Base-by-base conservation (phyloP, 2,329 filamentous ascomycete species). In the Microdochium bolleyi region DNA sequence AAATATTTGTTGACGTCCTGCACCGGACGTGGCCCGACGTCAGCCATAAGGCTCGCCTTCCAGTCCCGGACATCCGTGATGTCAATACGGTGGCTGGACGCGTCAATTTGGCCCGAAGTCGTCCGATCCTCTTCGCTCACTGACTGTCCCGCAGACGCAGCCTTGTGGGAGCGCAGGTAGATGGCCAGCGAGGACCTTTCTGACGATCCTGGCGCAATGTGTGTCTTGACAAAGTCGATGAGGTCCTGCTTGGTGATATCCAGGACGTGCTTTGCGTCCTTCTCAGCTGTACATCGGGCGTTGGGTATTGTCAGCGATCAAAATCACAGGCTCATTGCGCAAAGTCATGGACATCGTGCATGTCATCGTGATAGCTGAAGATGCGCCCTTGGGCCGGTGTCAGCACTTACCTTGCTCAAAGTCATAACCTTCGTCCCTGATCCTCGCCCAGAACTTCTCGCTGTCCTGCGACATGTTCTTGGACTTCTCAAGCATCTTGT, bases 401-500 rank as follows among this genome's bases (percentile, higher is more conserved):
- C 32, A n/a, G 22, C 41, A 74, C 82, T 68, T 76, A 91, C 92
- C 83, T 66, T 88, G 83, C 62, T 90, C 79, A 69, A 97, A 99
- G 68, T 96, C 91, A 67, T 92, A 95, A 59, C 86, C 88, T 65
- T 96, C 92, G 51, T 79, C 87, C 50, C 83, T 80, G 60, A 99
- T 89, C 63, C 96, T 89, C 50, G 77, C 78, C 92, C 90, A 96
- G 65, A 95, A 86, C 48, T 89, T 80, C 52, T 77, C 80, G 4
- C 85, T 90, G 71, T 99, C 94, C 58, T 92, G 87, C 55, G 85
- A 81, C 49, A 99, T 74, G 59, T 96, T 97, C 77, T 96, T 96
- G 61, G 95, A 70, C 69, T 95, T 96, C 71, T 97, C 92, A 22
- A 95, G 73, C n/a, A 89, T 78, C 71, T 91, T 91, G 65, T 88